Percentiles rank a stretch among this genome's conserved stretches.
Evolutionary conservation across 352 stramenopile genomes (phyloP).

Genomic region (Phytophthora boehmeriae): DNA sequence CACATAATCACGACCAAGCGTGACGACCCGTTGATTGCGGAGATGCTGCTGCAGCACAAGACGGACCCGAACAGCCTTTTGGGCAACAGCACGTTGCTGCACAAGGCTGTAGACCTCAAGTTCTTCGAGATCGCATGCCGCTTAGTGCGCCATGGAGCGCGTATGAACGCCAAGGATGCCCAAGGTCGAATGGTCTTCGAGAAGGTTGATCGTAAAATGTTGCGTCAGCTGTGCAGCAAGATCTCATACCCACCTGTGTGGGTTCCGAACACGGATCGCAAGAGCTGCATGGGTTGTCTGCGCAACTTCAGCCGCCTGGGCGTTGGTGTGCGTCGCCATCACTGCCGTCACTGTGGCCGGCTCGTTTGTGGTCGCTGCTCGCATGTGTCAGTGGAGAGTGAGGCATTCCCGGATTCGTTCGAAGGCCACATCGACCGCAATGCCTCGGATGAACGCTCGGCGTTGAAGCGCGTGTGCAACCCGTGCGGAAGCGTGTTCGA

Average conservation of each 20-base stretch:
- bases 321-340: slow-evolving; percentile 76
- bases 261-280: slow-evolving; percentile 74
- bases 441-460: slow-evolving; percentile 45
- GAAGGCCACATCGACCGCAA: slow-evolving; percentile 44
- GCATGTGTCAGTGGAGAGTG: slow-evolving; percentile 71
- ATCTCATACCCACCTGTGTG: slow-evolving; percentile 84
- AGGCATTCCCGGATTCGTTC: slow-evolving; percentile 74
- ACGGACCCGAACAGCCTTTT: slow-evolving; percentile 70
- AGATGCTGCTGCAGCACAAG: slow-evolving; percentile 83
- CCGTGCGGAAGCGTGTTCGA: slow-evolving; percentile 77
- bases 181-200: slow-evolving; percentile 84
- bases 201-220: slow-evolving; percentile 75
- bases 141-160: slow-evolving; percentile 79
- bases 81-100: slow-evolving; percentile 71
- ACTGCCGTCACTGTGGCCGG: slow-evolving; percentile 86
- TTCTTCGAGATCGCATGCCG: slow-evolving; percentile 79
- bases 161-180: slow-evolving; percentile 77
- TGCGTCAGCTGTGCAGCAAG: slow-evolving; percentile 77
- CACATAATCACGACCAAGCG: slow-evolving; percentile 79
- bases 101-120: slow-evolving; percentile 73
- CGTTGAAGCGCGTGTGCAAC: slow-evolving; percentile 77
- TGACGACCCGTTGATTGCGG: slow-evolving; percentile 77
- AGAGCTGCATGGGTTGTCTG: slow-evolving; percentile 82
- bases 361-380: slow-evolving; percentile 83
- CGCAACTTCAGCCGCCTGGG: slow-evolving; percentile 69